These are phyloP conservation scores for Diaporthe australafricana DNA, from an alignment of 2,329 filamentous ascomycete genomes.

Conservation along the genomic window DNA sequence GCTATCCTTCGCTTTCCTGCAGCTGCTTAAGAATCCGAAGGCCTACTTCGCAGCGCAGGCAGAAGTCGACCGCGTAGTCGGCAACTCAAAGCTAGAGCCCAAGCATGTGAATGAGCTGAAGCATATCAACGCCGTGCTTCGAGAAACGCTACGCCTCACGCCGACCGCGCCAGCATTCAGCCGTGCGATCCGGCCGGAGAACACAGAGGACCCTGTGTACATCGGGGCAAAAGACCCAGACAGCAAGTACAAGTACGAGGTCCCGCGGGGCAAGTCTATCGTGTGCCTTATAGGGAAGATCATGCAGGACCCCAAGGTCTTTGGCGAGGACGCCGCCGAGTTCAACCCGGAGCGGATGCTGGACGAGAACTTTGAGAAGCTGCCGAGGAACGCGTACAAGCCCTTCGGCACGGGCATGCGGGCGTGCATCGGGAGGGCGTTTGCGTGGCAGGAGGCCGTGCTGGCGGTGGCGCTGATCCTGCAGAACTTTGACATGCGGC, in stretches of 20 bases:
- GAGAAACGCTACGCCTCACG: constrained; percentile 73
- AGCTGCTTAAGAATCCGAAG: constrained; percentile 72
- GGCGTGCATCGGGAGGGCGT: constrained; percentile 78
- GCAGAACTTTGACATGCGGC: constrained; percentile 76
- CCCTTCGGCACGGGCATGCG: constrained; percentile 72
- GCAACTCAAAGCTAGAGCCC: constrained; percentile 65
- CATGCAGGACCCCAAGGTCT: constrained; percentile 73
- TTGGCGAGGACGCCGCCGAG: constrained; percentile 71
- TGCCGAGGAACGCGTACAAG: constrained; percentile 75
- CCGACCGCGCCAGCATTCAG: constrained; percentile 69
- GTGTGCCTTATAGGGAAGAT: constrained; percentile 61
- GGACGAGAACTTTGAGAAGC: constrained; percentile 72
- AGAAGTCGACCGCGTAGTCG: constrained; percentile 76
- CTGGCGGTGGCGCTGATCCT: constrained; percentile 72
- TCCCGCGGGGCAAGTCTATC: constrained; percentile 64
- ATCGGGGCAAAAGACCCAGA: constrained; percentile 62
- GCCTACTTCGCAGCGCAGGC: constrained; percentile 70
- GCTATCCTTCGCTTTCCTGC: constrained; percentile 73
- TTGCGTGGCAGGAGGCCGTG: constrained; percentile 80
- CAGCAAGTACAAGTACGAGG: constrained; percentile 70
- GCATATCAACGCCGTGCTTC: constrained; percentile 74
- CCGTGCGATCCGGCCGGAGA: neutral
- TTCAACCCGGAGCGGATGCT: constrained; percentile 81
- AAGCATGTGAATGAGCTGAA: constrained; percentile 73
- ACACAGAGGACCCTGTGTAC: neutral